Base-by-base conservation (phyloP, 2,329 filamentous ascomycete genomes). In the Aspergillus sclerotialis region DNA sequence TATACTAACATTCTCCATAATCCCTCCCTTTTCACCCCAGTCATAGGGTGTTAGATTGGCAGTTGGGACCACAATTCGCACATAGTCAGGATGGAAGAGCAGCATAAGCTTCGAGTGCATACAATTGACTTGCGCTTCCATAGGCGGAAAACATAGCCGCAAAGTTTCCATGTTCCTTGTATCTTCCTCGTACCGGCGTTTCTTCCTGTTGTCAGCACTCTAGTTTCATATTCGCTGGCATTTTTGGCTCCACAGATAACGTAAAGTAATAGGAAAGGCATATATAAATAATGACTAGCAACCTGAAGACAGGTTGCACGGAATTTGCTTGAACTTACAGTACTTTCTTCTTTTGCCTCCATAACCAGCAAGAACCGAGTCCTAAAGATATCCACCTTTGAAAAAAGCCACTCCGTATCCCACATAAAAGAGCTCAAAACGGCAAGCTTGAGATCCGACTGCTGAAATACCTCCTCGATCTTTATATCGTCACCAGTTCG, bases 41-140 rank as follows among this genome's bases (percentile, higher is more conserved):
- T 98, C 90, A 50, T 84, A 87, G 6, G 77, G 71, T 9, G 84
- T 80, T 31, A 95, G 67, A 50, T 98, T 98, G 2, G 88, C 92
- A 3, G 82, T 90, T 0, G 92, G 88, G 2, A 96, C 69, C 1
- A 83, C 90, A 28, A 98, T 71, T 5, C 92, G 78, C 11, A 95
- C 61, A 55, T 88, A 80, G 1, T 64, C 64, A 0, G 74, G 64
- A 48, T 87, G 85, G 49, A 88, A 90, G n/a, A 96, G 70, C 1
- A 96, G 63, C 73, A 94, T 89, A 28, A 96, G 69, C 56, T 98
- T 96, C 32, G 87, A 94, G 60, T 96, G 92, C 88, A 96, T 94
- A 49, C 73, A 80, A 15, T 80, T 82, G 5, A 77, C 64, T 30
- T 75, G 68, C 2, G 78, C 75, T 26, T 77, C 69, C 84, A 95